A percentile compares a stretch with the other conserved stretches of the same genome.
Conservation (phyloP, 1,284 basidiomycete species). For the Coniferiporia weirii region DNA sequence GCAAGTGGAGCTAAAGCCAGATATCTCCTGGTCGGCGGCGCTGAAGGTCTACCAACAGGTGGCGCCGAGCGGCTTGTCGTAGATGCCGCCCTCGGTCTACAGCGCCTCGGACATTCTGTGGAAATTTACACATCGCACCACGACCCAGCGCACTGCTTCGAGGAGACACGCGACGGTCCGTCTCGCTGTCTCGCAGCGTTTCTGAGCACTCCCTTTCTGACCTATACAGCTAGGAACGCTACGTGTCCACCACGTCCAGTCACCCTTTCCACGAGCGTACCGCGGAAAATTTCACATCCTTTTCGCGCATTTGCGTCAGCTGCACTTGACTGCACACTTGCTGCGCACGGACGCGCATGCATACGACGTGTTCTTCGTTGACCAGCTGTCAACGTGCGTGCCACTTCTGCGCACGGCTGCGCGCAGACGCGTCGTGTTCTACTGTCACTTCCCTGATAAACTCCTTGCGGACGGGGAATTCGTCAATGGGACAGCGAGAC, state of each 20-base stretch:
- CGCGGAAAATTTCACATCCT: slow-evolving; percentile 80
- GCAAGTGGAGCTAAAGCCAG: slow-evolving; percentile 37
- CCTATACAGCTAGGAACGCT: slow-evolving; percentile 63
- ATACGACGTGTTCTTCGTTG: slow-evolving; percentile 90
- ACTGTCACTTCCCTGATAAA: slow-evolving; percentile 97
- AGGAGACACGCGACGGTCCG: slow-evolving; percentile 84
- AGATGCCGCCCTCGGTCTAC: slow-evolving; percentile 89
- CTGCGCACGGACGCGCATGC: slow-evolving; percentile 39
- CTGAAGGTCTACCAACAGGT: slow-evolving; percentile 42
- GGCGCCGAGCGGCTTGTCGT: slow-evolving; percentile 94
- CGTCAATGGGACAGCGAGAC: slow-evolving; percentile 43
- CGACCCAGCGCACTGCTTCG: slow-evolving; percentile 80
- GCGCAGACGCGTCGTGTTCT: slow-evolving; percentile 84
- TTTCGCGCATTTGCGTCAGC: slow-evolving; percentile 84
- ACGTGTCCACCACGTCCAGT: slow-evolving; percentile 68
- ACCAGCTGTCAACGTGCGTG: slow-evolving; percentile 90
- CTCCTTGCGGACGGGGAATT: slow-evolving; percentile 78
- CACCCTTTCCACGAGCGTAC: slow-evolving; percentile 77
- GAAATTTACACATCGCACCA: slow-evolving; percentile 94
- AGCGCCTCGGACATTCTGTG: slow-evolving; percentile 83
- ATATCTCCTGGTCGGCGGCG: slow-evolving; percentile 6
- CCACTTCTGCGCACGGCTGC: slow-evolving; percentile 73
- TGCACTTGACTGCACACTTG: slow-evolving; percentile 71
- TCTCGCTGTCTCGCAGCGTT: neutral
- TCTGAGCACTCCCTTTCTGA: slow-evolving; percentile 2